These are phyloP conservation scores for Phytopythium ostracodes DNA, from an alignment of 352 stramenopile genomes.

Conservation along the genomic window DNA sequence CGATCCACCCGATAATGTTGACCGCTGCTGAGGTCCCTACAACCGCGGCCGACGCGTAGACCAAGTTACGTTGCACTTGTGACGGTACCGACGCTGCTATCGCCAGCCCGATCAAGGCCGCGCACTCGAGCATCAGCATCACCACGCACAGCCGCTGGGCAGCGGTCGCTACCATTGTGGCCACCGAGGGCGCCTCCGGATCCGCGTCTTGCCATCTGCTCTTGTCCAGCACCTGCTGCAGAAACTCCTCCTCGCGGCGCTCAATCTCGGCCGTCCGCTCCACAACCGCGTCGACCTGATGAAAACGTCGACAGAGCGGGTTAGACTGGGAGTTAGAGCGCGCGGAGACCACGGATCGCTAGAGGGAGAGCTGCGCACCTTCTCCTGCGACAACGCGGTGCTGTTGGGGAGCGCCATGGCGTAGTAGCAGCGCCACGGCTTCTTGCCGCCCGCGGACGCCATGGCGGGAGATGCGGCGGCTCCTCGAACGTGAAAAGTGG, in stretches of 20 bases:
- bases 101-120: constrained; percentile 10
- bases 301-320: background rate
- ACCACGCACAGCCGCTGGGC: constrained; percentile 23
- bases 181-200: constrained; percentile 20
- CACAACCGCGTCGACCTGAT: constrained; percentile 41
- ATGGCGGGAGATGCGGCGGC: constrained; percentile 2
- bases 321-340: background rate
- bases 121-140: constrained; percentile 16
- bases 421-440: constrained; percentile 75
- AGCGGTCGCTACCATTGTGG: constrained; percentile 17
- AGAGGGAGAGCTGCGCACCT: constrained; percentile 19
- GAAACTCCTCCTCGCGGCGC: constrained; percentile 44
- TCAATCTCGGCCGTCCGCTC: constrained; percentile 43
- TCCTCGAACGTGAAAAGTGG: background rate
- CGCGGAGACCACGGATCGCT: too few relatives aligned
- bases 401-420: constrained; percentile 45
- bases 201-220: constrained; percentile 13
- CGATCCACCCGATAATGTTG: constrained; percentile 19
- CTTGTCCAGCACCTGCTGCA: constrained; percentile 32
- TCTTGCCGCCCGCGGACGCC: constrained; percentile 17
- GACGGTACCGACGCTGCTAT: constrained; percentile 3
- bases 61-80: constrained; percentile 3
- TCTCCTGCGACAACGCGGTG: constrained; percentile 19
- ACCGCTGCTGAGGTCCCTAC: constrained; percentile 7
- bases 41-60: constrained; percentile 7